Evolutionary conservation across 805 yeast genomes (phyloP).

Genomic region (Ogataea dorogensis): DNA sequence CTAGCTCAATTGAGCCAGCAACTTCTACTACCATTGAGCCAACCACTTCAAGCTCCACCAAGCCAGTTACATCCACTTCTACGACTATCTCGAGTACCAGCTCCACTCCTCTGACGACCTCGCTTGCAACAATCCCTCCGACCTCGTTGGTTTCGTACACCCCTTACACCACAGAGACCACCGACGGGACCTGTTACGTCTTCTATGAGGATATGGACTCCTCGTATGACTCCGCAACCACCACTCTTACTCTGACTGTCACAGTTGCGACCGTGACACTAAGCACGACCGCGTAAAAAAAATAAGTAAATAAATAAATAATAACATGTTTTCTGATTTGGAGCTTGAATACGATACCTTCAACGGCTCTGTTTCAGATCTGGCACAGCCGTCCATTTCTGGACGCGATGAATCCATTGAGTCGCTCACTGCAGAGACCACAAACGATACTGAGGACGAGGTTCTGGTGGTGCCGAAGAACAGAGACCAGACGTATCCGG

Average conservation of each 20-base stretch:
- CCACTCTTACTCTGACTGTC: slow-evolving; percentile 35
- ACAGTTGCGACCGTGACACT: slow-evolving; percentile 36
- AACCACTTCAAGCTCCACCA: slow-evolving; percentile 9
- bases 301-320: slow-evolving; percentile 7
- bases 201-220: slow-evolving; percentile 35
- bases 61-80: slow-evolving; percentile 9
- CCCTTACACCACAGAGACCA: slow-evolving; percentile 33
- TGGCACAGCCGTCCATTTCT: slow-evolving; percentile 25
- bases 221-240: slow-evolving; percentile 29
- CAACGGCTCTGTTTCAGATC: slow-evolving; percentile 31
- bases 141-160: slow-evolving; percentile 28
- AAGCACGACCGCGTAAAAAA: slow-evolving; percentile 12
- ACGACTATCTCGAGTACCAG: slow-evolving; percentile 15
- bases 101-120: slow-evolving; percentile 14
- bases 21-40: slow-evolving; percentile 31
- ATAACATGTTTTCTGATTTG: slow-evolving; percentile 20
- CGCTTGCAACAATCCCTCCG: slow-evolving; percentile 6
- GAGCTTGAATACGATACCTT: slow-evolving; percentile 35
- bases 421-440: slow-evolving; percentile 23
- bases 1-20: slow-evolving; percentile 10
- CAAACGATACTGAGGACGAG: slow-evolving; percentile 22
- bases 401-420: slow-evolving; percentile 14
- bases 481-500: slow-evolving; percentile 16
- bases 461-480: slow-evolving; percentile 20
- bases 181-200: slow-evolving; percentile 35